Conservation (phyloP, 106 monocot genomes). For the Alisma plantagoaquatica region DNA sequence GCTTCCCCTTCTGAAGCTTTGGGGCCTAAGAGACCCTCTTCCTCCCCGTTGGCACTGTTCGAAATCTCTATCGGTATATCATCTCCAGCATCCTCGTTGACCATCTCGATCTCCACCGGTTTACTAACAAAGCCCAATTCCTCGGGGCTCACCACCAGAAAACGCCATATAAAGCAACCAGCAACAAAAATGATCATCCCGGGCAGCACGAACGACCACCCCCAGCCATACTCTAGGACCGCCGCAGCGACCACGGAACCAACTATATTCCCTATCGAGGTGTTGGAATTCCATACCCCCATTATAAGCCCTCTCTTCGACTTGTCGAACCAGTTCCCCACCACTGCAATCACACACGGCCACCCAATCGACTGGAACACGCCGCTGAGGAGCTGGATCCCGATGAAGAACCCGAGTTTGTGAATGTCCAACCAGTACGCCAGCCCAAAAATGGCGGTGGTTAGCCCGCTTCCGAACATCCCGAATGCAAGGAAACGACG, state of each 20-base stretch:
- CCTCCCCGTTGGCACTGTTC: slow-evolving; percentile 12
- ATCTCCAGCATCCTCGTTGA: not conserved
- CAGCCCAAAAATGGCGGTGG: slow-evolving; percentile 39
- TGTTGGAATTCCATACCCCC: slow-evolving; percentile 95
- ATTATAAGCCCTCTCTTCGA: slow-evolving; percentile 63
- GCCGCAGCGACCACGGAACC: slow-evolving; percentile 75
- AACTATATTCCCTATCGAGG: slow-evolving; percentile 76
- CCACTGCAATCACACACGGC: slow-evolving; percentile 88
- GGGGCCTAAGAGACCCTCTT: slow-evolving; percentile 10
- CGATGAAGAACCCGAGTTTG: slow-evolving; percentile 39
- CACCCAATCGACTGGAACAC: slow-evolving; percentile 69
- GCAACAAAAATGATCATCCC: slow-evolving; percentile 28
- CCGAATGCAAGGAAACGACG: slow-evolving; percentile 50
- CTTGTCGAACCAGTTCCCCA: slow-evolving; percentile 85
- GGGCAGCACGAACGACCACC: slow-evolving; percentile 84
- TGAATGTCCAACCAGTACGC: slow-evolving; percentile 54
- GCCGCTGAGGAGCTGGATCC: slow-evolving; percentile 48
- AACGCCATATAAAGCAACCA: slow-evolving; percentile 31
- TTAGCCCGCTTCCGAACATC: slow-evolving; percentile 38
- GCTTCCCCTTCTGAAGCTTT: not conserved
- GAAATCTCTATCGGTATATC: not conserved
- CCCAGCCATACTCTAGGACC: slow-evolving; percentile 87
- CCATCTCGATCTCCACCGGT: slow-evolving; percentile 34
- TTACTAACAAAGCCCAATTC: slow-evolving; percentile 25
- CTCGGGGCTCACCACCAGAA: slow-evolving; percentile 51